phyloP scores from a whole-genome alignment of 2,329 filamentous ascomycete genomes.

The Chaetomiaceae sp. region DNA sequence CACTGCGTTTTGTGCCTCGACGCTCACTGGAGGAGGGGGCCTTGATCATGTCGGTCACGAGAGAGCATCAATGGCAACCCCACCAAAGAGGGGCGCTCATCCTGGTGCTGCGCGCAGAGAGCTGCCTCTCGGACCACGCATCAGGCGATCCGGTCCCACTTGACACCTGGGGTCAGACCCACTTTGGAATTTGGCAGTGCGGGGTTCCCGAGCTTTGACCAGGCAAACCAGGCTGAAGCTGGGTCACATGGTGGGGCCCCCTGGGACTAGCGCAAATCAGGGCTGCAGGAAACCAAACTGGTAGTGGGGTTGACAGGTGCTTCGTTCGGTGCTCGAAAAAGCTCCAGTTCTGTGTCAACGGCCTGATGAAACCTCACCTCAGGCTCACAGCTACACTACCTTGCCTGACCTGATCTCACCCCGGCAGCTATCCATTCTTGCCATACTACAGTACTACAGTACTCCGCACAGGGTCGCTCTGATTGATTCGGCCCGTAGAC shows the following conservation, averaged over 20 bases:
- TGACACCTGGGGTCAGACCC: constrained; percentile 16
- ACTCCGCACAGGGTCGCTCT: no score
- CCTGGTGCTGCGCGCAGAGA: background rate
- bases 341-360: background rate
- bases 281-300: constrained; percentile 5
- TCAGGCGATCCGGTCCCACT: constrained; percentile 17
- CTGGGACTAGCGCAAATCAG: constrained; percentile 6
- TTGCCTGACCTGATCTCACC: no score
- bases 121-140: constrained; percentile 16
- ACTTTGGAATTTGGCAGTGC: constrained; percentile 17
- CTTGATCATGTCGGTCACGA: constrained; percentile 18
- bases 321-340: background rate
- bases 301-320: background rate
- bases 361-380: no score
- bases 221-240: constrained; percentile 10
- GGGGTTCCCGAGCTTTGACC: constrained; percentile 19
- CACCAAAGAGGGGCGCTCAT: constrained; percentile 20
- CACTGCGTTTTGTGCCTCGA: constrained; percentile 18
- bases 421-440: no score
- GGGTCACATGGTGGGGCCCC: constrained; percentile 18
- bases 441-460: no score
- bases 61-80: constrained; percentile 17
- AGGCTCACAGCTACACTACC: no score
- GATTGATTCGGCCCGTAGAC: no score
- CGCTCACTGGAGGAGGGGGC: constrained; percentile 8